Evolutionary conservation across 371 early-diverging fungal species (phyloP), one percentile per base, ranked within the genome.

Genomic region (Mortierella sp.): DNA sequence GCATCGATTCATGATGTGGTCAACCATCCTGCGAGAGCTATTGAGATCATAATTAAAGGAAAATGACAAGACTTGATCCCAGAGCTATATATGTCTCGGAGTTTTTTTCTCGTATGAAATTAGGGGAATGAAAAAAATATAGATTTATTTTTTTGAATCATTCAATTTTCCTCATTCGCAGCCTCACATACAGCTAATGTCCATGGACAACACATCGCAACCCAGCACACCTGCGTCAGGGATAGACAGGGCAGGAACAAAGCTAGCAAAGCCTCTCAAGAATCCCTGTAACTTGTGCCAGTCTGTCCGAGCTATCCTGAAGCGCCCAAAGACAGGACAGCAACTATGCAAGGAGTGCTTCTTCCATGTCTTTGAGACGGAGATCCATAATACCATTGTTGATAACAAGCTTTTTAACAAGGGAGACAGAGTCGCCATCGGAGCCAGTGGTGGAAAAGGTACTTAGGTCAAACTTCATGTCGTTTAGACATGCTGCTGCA

Each of bases 361-460:
- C 82, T 97, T 86, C 79, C 73, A 84, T 68, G 94, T 94, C 12
- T 97, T 99, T 82, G 99, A 99, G 79, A 91, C 91, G 28, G 99
- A 99, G 79, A 93, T 99, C 34, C 99, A 99, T 79, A 82, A 94
- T 60, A 99, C 99, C 37, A 97, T 99, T 57, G 72, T 84, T 41
- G 85, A 89, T 61, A 89, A 87, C 64, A 85, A 89, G 23, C 89
- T 99, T 53, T 99, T 99, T 80, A 85, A 86, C 64, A 83, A 84
- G 50, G 96, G 96, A n/a, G 95, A 95, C 66, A 87, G 89, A 61
- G 94, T 99, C 4, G 99, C 98, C 31, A 95, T 99, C 75, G 99
- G 95, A 21, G 98, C 99, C 6, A 95, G 95, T 58, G 99, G 99
- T 51, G 99, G 99, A 59, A 99, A 99, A 88, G 94, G 93, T 92